A percentile compares a stretch with the other conserved stretches of the same genome.
These are phyloP conservation scores for Solanum chilense DNA, from an alignment of 257 asterid species.

Conservation along the genomic window DNA sequence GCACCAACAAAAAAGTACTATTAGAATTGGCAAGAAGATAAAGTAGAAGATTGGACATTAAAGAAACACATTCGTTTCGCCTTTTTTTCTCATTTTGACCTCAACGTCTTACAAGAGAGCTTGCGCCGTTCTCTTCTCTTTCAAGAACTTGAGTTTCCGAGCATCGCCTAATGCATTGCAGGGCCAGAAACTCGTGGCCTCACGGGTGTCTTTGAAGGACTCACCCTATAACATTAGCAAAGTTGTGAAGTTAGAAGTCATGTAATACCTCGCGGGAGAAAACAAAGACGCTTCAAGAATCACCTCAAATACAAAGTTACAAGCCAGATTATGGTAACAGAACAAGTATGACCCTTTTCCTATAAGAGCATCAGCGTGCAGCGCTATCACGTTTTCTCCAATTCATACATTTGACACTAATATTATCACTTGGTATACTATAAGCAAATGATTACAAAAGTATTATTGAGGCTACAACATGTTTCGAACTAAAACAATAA, in stretches of 20 bases:
- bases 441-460: neutral
- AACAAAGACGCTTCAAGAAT: neutral
- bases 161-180: slow-evolving; percentile 20
- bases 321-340: neutral
- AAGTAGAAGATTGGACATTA: neutral
- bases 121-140: slow-evolving; percentile 11
- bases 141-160: neutral
- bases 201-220: slow-evolving; percentile 99
- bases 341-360: neutral
- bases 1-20: neutral
- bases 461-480: neutral
- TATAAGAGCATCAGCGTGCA: neutral
- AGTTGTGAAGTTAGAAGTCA: neutral
- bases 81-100: neutral
- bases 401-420: neutral
- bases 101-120: slow-evolving; percentile 18
- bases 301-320: neutral
- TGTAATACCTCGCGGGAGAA: neutral
- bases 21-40: neutral
- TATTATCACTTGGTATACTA: neutral
- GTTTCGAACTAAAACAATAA: neutral
- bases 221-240: slow-evolving; percentile 46
- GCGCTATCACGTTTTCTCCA: neutral
- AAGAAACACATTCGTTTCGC: neutral
- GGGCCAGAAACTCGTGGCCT: slow-evolving; percentile 59